phyloP scores from a whole-genome alignment of 805 yeast genomes.

The Candida taoyuanica region DNA sequence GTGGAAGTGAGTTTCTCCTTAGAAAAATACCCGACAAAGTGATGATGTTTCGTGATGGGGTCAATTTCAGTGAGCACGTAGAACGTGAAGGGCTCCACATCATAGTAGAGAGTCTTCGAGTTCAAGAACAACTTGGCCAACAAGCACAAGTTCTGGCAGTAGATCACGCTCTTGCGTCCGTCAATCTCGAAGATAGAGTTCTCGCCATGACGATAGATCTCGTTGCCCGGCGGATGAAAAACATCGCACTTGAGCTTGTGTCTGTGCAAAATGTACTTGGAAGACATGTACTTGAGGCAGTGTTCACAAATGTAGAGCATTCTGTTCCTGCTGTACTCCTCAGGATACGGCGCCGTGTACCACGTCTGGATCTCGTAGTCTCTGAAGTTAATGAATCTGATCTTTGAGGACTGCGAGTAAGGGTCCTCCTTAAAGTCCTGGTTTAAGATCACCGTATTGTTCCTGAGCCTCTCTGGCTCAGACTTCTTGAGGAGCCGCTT shows the following conservation, averaged over 20 bases:
- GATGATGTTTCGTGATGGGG: constrained; percentile 41
- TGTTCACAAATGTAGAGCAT: constrained; percentile 75
- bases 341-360: constrained; percentile 93
- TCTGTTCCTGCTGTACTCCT: constrained; percentile 61
- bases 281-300: constrained; percentile 75
- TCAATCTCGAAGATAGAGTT: constrained; percentile 86
- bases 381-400: constrained; percentile 61
- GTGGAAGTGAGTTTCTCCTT: constrained; percentile 74
- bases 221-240: constrained; percentile 84
- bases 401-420: constrained; percentile 18
- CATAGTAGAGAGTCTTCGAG: constrained; percentile 88
- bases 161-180: constrained; percentile 75
- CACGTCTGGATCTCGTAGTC: constrained; percentile 78
- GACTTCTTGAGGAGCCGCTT: constrained; percentile 37
- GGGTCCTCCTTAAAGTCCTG: constrained; percentile 11
- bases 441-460: constrained; percentile 32
- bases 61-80: constrained; percentile 76
- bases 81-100: constrained; percentile 92
- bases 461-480: constrained; percentile 32
- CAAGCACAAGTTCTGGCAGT: constrained; percentile 86
- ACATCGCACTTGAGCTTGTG: constrained; percentile 73
- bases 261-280: constrained; percentile 60
- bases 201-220: constrained; percentile 72
- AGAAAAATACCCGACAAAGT: constrained; percentile 91
- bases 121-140: constrained; percentile 85